Conservation (phyloP, 2,329 filamentous ascomycete species). For the Trichoderma asperellum region DNA sequence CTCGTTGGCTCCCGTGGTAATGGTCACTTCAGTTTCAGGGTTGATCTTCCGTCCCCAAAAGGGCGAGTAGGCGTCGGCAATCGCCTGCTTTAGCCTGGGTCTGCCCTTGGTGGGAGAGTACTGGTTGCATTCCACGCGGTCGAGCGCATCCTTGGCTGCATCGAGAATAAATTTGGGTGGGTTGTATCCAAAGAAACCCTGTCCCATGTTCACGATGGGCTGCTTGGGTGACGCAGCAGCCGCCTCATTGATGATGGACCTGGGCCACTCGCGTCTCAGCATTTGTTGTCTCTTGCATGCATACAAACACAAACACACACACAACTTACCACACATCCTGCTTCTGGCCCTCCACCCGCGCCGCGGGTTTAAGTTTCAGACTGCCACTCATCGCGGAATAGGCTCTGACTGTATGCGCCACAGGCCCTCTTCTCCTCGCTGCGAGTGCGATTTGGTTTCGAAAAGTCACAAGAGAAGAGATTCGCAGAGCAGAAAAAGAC, state of each 20-base stretch:
- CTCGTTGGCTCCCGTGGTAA: conserved; percentile 91
- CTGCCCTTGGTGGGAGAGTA: conserved; percentile 96
- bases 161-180: conserved; percentile 88
- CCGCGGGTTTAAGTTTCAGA: conserved; percentile 55
- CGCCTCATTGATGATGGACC: conserved; percentile 69
- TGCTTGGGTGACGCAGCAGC: conserved; percentile 65
- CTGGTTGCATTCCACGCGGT: conserved; percentile 96
- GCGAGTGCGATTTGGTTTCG: neutral
- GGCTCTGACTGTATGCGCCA: conserved; percentile 7
- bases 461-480: neutral
- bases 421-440: conserved; percentile 4
- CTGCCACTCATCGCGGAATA: conserved; percentile 47
- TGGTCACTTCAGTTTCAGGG: conserved; percentile 89
- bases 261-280: conserved; percentile 37
- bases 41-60: conserved; percentile 82
- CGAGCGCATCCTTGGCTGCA: conserved; percentile 86
- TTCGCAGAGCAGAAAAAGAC: conserved; percentile 26
- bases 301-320: neutral
- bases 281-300: neutral
- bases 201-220: conserved; percentile 68
- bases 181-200: conserved; percentile 87
- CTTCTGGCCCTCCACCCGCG: conserved; percentile 53
- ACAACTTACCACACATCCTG: conserved; percentile 57
- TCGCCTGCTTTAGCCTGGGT: conserved; percentile 87
- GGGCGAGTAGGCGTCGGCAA: conserved; percentile 89